Conservation (phyloP, 257 asterid species). For the Rubia yunnanensis region DNA sequence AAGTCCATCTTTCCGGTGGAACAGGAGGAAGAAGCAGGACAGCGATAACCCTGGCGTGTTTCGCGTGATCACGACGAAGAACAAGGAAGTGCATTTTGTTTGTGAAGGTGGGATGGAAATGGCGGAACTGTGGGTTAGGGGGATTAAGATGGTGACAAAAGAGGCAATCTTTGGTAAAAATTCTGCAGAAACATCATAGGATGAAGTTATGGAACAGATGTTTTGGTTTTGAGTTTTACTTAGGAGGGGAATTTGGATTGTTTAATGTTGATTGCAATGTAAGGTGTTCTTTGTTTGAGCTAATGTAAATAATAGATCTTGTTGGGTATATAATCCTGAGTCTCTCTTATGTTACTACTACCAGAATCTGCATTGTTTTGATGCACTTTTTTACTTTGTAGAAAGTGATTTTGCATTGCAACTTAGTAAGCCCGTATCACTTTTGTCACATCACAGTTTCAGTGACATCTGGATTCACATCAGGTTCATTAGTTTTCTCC, state of each 20-base stretch:
- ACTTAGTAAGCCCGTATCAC: too few relatives aligned
- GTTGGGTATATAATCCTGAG: neutral
- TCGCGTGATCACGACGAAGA: slow-evolving; percentile 50
- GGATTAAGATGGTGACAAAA: slow-evolving; percentile 51
- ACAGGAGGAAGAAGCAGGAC: slow-evolving; percentile 47
- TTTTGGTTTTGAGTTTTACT: neutral
- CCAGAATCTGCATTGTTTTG: neutral
- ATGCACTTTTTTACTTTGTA: too few relatives aligned
- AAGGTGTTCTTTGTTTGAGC: neutral
- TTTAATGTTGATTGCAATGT: neutral
- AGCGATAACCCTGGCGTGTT: slow-evolving; percentile 49
- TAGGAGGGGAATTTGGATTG: neutral
- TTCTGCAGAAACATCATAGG: neutral
- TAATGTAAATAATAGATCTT: neutral
- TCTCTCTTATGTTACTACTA: neutral
- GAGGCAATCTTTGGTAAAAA: slow-evolving; percentile 32
- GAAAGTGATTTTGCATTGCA: neutral
- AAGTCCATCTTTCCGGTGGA: slow-evolving; percentile 41
- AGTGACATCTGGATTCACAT: too few relatives aligned
- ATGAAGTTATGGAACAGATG: neutral
- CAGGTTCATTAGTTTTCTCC: too few relatives aligned
- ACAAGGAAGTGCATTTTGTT: slow-evolving; percentile 57
- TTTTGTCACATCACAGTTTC: too few relatives aligned
- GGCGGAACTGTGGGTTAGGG: slow-evolving; percentile 67
- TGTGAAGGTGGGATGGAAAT: slow-evolving; percentile 47